Base-by-base conservation (phyloP, 1,139 yeast species). In the Pichia cactophila region DNA sequence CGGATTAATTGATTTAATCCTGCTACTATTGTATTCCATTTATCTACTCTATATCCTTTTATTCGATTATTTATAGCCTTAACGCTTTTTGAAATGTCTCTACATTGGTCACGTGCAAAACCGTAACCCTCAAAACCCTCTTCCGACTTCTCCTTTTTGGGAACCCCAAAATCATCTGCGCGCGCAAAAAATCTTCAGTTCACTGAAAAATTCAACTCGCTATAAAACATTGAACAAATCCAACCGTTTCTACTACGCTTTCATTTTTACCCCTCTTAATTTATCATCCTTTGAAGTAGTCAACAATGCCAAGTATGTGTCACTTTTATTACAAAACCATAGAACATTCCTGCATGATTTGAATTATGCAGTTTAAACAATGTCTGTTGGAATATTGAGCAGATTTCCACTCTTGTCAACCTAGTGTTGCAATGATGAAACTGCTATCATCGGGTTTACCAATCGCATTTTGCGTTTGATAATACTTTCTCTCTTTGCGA, bases 221-320 rank as follows among this genome's bases (percentile, higher is more conserved):
- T 35, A 35, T 35, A 35, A 35, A 35, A 35, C 38, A 11, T 39
- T 17, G 14, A 11, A 20, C 20, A n/a, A 35, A 10, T 41, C 26
- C 39, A 26, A 3, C 12, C 4, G 17, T 20, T 29, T 17, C 17
- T 16, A 8, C 2, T 17, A 12, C 11, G 8, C 26, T 1, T 16
- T 23, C 2, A 23, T 23, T 9, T 3, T 11, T 17, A 3, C 9
- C 10, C 29, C 29, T 11, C 9, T 43, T 33, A 36, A 26, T 42
- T 41, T 6, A 7, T 2, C 43, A 44, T 44, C 42, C 50, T 45
- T 33, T 23, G 20, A 17, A 28, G 8, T 20, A 45, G 39, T 29
- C n/a, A 44, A 17, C 41, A 49, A 49, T 51, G 51, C 54, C 51
- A 51, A 51, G 51, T 50, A 48, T 42, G 53, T 50, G 41, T 49